Percentiles rank a stretch among this genome's conserved stretches.
phyloP scores from a whole-genome alignment of 1,284 basidiomycete species.

The Tetrapyrgos nigripes region DNA sequence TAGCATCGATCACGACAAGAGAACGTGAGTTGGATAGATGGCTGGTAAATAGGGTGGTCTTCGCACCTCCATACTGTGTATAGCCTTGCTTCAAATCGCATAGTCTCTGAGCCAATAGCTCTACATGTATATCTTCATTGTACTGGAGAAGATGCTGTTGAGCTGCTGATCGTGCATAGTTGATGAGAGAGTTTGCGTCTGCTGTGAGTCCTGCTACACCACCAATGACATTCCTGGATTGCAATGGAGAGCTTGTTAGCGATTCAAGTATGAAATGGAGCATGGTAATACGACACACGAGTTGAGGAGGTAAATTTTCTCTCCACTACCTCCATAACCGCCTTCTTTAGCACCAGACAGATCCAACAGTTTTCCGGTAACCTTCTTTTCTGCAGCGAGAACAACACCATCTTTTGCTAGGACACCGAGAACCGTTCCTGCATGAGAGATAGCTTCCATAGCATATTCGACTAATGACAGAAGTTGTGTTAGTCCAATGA shows the following conservation, averaged over 20 bases:
- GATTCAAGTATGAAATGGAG: constrained; percentile 2
- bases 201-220: constrained; percentile 97
- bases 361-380: constrained; percentile 97
- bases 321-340: constrained; percentile 92
- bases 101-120: constrained; percentile 91
- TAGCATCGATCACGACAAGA: not conserved
- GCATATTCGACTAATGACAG: constrained; percentile 94
- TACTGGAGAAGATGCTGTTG: constrained; percentile 90
- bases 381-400: constrained; percentile 99
- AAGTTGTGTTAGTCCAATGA: constrained; percentile 11
- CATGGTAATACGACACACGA: constrained; percentile 55
- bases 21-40: constrained; percentile 7
- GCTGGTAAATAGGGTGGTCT: not conserved
- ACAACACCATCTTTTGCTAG: constrained; percentile 97
- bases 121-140: constrained; percentile 98
- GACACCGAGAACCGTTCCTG: constrained; percentile 93
- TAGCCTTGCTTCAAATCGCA: constrained; percentile 99
- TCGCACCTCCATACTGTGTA: constrained; percentile 93
- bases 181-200: constrained; percentile 97
- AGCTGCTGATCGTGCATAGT: constrained; percentile 91
- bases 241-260: not conserved
- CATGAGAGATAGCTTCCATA: constrained; percentile 98
- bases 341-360: constrained; percentile 85
- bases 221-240: constrained; percentile 88
- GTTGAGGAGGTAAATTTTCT: constrained; percentile 97